Base-by-base conservation (phyloP, 2,329 filamentous ascomycete species). In the Ceratocystis alfenasii region DNA sequence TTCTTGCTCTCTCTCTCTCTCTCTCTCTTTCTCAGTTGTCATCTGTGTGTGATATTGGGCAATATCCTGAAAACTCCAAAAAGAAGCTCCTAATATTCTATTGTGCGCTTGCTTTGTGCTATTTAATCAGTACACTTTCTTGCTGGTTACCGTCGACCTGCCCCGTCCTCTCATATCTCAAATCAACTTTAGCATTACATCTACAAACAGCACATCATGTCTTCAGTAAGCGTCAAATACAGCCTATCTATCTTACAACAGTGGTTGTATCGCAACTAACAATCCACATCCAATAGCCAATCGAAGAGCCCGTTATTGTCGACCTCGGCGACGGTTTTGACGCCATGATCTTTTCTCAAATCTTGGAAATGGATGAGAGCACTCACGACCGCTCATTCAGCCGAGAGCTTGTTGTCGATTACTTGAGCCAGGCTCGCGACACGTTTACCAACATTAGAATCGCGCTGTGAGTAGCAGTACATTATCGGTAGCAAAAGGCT, bases 311-410 rank as follows among this genome's bases (percentile, higher is more conserved):
- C 67, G 75, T 78, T 66, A 79, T 76, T 68, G 75, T 85, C 72
- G 79, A 80, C 68, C 83, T 90, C 70, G 86, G 84, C 68, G 88
- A 94, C 70, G 81, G 81, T 73, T 86, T 99, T 76, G 93, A 97
- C 75, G 78, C 80, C 68, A 74, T 76, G 65, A 95, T 91, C 66
- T 99, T 99, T 72, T 86, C 87, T 72, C 94, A 97, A 79, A 97
- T 99, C 74, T 84, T 97, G 69, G 94, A 97, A 76, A 96, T 99
- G 93, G 94, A 99, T 75, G 94, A 97, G 69, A 88, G 89, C 69
- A 87, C 89, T 70, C 84, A 86, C 10, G 88, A 93, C 69, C 83
- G 86, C 71, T 90, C 96, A 62, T 97, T 97, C 80, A 95, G 89
- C 77, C 84, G 81, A 71, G 87, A 88, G 68, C 92, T 99, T 70